These are phyloP conservation scores for Xylaria bambusicola DNA, from an alignment of 495 filamentous ascomycete species.

Conservation along the genomic window DNA sequence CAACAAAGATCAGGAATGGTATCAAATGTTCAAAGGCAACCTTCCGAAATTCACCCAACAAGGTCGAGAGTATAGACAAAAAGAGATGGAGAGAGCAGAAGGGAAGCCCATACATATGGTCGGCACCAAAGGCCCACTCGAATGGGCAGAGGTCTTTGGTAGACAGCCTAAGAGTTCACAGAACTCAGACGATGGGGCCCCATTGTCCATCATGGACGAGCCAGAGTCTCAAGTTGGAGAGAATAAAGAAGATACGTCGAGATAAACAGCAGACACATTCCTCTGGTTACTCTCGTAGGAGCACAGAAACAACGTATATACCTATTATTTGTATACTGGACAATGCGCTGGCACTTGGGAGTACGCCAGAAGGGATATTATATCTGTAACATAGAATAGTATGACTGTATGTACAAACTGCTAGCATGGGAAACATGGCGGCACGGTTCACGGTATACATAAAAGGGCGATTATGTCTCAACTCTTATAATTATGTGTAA, in stretches of 20 bases:
- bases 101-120: constrained; percentile 34
- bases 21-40: constrained; percentile 37
- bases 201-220: neutral
- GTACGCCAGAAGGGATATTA: neutral
- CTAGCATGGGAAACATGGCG: neutral
- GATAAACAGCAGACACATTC: neutral
- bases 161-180: neutral
- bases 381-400: constrained; percentile 1
- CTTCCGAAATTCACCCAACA: constrained; percentile 29
- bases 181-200: neutral
- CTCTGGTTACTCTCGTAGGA: neutral
- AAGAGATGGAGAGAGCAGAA: constrained; percentile 23
- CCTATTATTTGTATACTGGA: neutral
- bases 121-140: constrained; percentile 24
- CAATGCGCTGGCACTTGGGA: neutral
- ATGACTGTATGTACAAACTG: neutral
- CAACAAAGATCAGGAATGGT: constrained; percentile 43
- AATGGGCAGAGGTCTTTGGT: constrained; percentile 35
- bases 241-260: neutral
- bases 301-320: neutral
- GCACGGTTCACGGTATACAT: neutral
- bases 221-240: neutral
- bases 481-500: constrained; percentile 10
- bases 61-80: constrained; percentile 32
- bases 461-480: neutral